These are phyloP conservation scores for Ceratobasidium theobromae DNA, from an alignment of 1,284 basidiomycete genomes.

Conservation along the genomic window DNA sequence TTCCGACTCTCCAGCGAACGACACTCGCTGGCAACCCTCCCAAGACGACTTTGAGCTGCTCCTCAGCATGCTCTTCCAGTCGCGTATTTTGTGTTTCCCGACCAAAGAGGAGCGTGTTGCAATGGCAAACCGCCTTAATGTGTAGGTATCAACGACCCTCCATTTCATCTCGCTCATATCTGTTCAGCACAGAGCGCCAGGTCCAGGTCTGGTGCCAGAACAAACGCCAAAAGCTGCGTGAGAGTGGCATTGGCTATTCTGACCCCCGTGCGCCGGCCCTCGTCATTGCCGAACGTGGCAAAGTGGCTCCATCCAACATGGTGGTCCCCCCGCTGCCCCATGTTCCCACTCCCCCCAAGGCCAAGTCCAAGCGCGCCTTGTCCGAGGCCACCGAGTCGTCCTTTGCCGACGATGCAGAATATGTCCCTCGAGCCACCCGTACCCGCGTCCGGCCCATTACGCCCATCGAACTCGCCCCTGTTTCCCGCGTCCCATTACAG, in stretches of 20 bases:
- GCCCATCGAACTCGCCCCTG: constrained; percentile 26
- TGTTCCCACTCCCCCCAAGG: background rate
- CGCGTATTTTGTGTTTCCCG: constrained; percentile 27
- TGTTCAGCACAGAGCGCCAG: constrained; percentile 21
- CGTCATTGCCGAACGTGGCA: constrained; percentile 30
- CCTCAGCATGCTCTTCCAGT: constrained; percentile 30
- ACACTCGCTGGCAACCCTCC: constrained; percentile 30
- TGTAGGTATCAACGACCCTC: constrained; percentile 7
- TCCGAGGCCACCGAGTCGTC: background rate
- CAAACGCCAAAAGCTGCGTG: constrained; percentile 29
- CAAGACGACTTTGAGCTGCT: constrained; percentile 32
- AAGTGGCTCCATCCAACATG: constrained; percentile 14
- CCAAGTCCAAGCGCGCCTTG: background rate
- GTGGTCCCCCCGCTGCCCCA: background rate
- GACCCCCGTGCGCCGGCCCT: constrained; percentile 16
- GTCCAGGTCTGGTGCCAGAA: constrained; percentile 33
- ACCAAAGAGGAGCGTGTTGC: constrained; percentile 31
- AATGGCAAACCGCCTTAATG: constrained; percentile 27
- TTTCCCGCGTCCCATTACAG: background rate
- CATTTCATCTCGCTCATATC: constrained; percentile 9
- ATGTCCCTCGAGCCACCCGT: constrained; percentile 18
- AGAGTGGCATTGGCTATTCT: constrained; percentile 27
- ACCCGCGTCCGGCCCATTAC: constrained; percentile 19
- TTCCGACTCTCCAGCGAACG: constrained; percentile 11
- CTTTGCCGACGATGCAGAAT: constrained; percentile 14